These are phyloP conservation scores for Salvia splendens DNA, from an alignment of 257 asterid genomes.

Conservation along the genomic window DNA sequence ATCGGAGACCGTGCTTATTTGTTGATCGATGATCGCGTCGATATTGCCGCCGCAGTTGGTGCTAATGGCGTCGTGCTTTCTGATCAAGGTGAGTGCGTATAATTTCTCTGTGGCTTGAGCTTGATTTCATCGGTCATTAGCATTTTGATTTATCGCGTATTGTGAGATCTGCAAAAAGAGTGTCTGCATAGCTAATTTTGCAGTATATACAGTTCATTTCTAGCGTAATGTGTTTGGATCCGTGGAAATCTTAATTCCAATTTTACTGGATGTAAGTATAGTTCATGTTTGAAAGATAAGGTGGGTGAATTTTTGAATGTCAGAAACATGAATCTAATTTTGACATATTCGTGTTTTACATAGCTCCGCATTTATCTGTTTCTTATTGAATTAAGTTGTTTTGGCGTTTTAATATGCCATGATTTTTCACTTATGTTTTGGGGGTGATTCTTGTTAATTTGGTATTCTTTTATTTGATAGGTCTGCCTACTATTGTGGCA, in stretches of 20 bases:
- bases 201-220: background rate
- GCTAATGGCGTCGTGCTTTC: conserved; percentile 93
- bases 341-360: conserved; percentile 1
- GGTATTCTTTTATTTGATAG: conserved; percentile 42
- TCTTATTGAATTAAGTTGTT: background rate
- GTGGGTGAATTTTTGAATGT: conserved; percentile 10
- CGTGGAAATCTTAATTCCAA: conserved; percentile 5
- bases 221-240: conserved; percentile 13
- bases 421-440: background rate
- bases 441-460: background rate
- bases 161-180: background rate
- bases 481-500: conserved; percentile 92
- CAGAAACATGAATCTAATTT: conserved; percentile 23
- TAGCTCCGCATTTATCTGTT: background rate
- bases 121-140: background rate
- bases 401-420: background rate
- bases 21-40: conserved; percentile 86
- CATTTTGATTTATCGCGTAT: conserved; percentile 1
- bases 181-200: background rate
- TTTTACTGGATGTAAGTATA: conserved; percentile 9
- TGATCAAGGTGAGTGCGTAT: conserved; percentile 67
- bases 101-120: conserved; percentile 11
- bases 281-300: conserved; percentile 8
- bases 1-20: conserved; percentile 78
- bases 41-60: conserved; percentile 79